Evolutionary conservation across 78 protist genomes (phyloP).

Genomic region (Dictyostelium purpureum): DNA sequence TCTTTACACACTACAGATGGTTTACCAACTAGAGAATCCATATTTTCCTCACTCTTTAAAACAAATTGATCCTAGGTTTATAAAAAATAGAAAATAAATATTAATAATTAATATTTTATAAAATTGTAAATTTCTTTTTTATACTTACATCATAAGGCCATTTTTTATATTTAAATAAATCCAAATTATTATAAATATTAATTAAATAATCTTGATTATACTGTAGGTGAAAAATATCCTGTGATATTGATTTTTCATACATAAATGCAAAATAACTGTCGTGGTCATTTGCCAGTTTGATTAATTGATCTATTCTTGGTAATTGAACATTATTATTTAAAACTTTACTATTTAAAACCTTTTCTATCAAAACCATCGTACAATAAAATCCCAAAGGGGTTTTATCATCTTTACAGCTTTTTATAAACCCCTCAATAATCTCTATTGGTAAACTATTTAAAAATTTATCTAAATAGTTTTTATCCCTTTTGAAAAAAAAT

Average conservation of each 20-base stretch:
- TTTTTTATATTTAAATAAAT: background rate
- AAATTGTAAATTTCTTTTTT: background rate
- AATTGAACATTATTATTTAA: background rate
- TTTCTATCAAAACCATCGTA: background rate
- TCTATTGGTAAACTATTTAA: slow-evolving; percentile 5
- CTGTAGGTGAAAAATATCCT: slow-evolving; percentile 18
- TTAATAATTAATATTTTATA: background rate
- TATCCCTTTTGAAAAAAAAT: background rate
- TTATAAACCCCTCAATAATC: background rate
- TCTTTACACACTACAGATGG: background rate
- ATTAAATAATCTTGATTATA: slow-evolving; percentile 6
- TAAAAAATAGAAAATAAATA: background rate
- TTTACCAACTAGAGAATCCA: background rate
- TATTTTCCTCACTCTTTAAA: background rate
- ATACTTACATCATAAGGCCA: slow-evolving; percentile 15
- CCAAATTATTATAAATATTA: slow-evolving; percentile 24
- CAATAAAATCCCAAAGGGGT: slow-evolving; percentile 42
- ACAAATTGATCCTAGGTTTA: slow-evolving; percentile 18
- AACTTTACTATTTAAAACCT: background rate
- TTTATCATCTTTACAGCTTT: slow-evolving; percentile 12
- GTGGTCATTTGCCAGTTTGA: background rate
- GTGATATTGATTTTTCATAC: slow-evolving; percentile 42
- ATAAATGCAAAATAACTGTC: slow-evolving; percentile 51
- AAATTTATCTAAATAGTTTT: background rate
- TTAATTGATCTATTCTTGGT: background rate